Conservation (phyloP, 306 rosid species). For the Quercus aquifolioides region DNA sequence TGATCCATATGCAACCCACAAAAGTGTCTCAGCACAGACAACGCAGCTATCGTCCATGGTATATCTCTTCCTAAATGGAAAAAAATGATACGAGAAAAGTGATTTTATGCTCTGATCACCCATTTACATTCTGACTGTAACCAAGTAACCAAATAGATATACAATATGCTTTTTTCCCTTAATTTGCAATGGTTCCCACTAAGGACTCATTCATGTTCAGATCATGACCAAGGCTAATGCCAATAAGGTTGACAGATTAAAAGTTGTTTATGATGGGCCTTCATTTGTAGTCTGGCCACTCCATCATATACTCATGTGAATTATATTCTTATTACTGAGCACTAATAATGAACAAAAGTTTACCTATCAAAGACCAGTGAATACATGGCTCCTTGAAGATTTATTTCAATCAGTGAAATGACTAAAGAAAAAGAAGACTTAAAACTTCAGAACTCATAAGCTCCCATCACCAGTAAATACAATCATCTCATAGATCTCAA, state of each 20-base stretch:
- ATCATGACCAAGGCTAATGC: not conserved
- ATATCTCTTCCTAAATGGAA: not conserved
- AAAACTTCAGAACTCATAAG: not conserved
- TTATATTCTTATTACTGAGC: not conserved
- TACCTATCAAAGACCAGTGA: not conserved
- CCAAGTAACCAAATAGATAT: not conserved
- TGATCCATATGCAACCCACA: conserved; percentile 95
- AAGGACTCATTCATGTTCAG: not conserved
- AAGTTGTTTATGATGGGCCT: not conserved
- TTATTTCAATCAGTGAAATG: not conserved
- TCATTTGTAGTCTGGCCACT: not conserved
- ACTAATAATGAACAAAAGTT: not conserved
- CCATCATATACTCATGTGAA: not conserved
- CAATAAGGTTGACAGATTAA: not conserved
- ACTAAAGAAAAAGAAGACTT: not conserved
- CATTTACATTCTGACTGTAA: not conserved
- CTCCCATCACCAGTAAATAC: not conserved
- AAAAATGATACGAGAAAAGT: not conserved
- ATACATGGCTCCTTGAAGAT: not conserved
- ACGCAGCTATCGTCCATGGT: conserved; percentile 93
- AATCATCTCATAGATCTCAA: not conserved
- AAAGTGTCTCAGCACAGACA: conserved; percentile 88
- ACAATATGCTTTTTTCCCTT: not conserved
- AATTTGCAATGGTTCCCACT: not conserved
- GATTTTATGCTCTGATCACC: not conserved